These are phyloP conservation scores for Trapa bicornis DNA, from an alignment of 345 rosid species.

Conservation along the genomic window DNA sequence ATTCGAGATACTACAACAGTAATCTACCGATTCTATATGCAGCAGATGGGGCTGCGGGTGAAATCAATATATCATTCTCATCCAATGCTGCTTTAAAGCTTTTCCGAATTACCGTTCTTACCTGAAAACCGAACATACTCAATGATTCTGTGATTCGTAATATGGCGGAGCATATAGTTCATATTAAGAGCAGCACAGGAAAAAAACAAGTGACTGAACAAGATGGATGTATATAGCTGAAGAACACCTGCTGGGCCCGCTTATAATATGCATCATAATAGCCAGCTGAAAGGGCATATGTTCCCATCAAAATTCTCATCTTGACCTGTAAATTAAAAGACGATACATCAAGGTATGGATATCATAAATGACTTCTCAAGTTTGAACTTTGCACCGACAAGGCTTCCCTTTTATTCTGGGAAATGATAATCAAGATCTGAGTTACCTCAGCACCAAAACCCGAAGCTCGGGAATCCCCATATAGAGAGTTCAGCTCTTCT, in stretches of 20 bases:
- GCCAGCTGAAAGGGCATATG: conserved; percentile 89
- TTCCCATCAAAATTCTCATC: conserved; percentile 95
- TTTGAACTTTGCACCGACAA: background rate
- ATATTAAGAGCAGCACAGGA: background rate
- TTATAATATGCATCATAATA: conserved; percentile 92
- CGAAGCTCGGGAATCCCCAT: conserved; percentile 63
- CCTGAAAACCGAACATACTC: conserved; percentile 34
- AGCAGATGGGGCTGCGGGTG: conserved; percentile 89
- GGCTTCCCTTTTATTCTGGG: background rate
- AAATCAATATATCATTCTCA: conserved; percentile 67
- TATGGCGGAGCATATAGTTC: background rate
- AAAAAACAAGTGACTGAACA: background rate
- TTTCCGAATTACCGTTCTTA: conserved; percentile 56
- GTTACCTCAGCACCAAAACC: conserved; percentile 85
- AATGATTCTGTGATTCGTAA: conserved; percentile 11
- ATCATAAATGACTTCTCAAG: background rate
- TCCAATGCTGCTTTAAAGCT: conserved; percentile 64
- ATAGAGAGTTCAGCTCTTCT: conserved; percentile 60
- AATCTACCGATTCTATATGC: conserved; percentile 73
- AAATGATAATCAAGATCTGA: background rate
- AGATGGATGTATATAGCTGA: background rate
- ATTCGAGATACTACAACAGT: background rate
- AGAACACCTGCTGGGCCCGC: conserved; percentile 77
- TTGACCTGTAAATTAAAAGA: conserved; percentile 43
- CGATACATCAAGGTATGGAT: background rate